A percentile compares a stretch with the other conserved stretches of the same genome.
These are phyloP conservation scores for Alternaria sp. DNA, from an alignment of 2,329 filamentous ascomycete genomes.

Conservation along the genomic window DNA sequence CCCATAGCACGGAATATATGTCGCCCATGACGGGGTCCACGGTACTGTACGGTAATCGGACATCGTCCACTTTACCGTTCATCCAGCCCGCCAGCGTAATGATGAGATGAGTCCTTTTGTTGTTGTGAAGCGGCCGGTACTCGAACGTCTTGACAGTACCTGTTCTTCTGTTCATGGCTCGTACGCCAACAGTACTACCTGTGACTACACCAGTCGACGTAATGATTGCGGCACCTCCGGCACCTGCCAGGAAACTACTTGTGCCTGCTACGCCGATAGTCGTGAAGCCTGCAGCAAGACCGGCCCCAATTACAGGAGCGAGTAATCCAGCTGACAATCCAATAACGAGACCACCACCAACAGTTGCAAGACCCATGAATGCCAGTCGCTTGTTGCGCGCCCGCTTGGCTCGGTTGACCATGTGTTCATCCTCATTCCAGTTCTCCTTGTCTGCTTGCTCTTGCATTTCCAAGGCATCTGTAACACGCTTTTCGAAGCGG, in stretches of 20 bases:
- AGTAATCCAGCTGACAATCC: conserved; percentile 91
- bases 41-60: conserved; percentile 93
- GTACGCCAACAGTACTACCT: conserved; percentile 84
- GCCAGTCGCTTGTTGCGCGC: conserved; percentile 85
- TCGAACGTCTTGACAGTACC: conserved; percentile 96
- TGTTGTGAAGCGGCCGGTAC: conserved; percentile 95
- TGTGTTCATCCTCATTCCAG: conserved; percentile 96
- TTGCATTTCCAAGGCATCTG: conserved; percentile 97
- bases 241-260: conserved; percentile 85
- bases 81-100: conserved; percentile 97
- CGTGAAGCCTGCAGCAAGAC: conserved; percentile 91
- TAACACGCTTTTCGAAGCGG: conserved; percentile 95
- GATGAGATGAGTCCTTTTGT: conserved; percentile 95
- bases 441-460: conserved; percentile 93
- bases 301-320: conserved; percentile 92
- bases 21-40: conserved; percentile 98
- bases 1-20: conserved; percentile 95
- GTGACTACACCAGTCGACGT: conserved; percentile 87
- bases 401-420: conserved; percentile 82
- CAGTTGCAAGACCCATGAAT: conserved; percentile 96
- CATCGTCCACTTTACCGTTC: conserved; percentile 96
- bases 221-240: conserved; percentile 92
- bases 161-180: conserved; percentile 85
- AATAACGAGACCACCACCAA: conserved; percentile 93
- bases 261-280: conserved; percentile 94